Conservation (phyloP, 78 protist species). For the Anaeramoeba flamelloides region DNA sequence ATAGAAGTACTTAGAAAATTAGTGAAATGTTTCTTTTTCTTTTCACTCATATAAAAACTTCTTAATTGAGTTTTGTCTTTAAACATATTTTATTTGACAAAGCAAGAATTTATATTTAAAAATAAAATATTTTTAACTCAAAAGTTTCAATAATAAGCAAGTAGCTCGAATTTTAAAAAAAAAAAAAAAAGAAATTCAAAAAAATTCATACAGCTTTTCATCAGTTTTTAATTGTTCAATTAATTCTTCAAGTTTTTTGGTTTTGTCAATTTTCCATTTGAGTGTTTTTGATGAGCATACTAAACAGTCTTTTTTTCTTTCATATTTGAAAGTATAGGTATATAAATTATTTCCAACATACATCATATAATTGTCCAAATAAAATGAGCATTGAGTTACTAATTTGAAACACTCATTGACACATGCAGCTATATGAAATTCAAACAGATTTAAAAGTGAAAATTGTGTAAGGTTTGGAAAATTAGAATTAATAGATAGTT, state of each 20-base stretch:
- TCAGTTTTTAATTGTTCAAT: neutral
- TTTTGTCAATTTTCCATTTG: neutral
- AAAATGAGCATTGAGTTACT: conserved; percentile 30
- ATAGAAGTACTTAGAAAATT: too few species aligned
- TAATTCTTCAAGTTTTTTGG: neutral
- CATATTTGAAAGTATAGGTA: conserved; percentile 2
- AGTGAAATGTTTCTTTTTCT: too few species aligned
- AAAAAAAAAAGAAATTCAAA: too few species aligned
- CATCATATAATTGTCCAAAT: neutral
- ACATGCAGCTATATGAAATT: conserved; percentile 42
- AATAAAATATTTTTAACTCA: too few species aligned
- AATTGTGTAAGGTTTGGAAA: neutral
- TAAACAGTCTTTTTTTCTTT: neutral
- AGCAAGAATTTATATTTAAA: too few species aligned
- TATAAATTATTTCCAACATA: conserved; percentile 5
- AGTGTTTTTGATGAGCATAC: neutral
- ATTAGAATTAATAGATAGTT: neutral
- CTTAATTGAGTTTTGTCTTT: too few species aligned
- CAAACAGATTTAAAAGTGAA: neutral
- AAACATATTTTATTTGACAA: too few species aligned
- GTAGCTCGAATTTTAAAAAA: too few species aligned
- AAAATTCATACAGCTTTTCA: neutral
- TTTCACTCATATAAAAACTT: too few species aligned
- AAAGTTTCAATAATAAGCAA: too few species aligned
- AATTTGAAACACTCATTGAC: conserved; percentile 72